Base-by-base conservation (phyloP, 148 eudicot genomes). In the Bassia scoparia region DNA sequence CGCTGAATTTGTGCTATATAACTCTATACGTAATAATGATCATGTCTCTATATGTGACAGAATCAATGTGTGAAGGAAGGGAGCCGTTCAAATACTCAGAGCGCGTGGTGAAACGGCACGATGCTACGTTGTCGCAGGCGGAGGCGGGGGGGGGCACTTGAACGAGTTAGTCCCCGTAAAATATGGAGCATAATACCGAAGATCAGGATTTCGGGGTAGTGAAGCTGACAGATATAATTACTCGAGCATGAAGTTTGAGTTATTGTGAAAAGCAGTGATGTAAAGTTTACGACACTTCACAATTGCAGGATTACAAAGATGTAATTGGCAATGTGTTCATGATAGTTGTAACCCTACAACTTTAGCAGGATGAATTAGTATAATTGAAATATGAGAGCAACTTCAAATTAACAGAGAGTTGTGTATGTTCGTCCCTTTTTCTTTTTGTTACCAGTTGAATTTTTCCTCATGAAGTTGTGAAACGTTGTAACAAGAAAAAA, bases 71-170 rank as follows among this genome's bases (percentile, higher is more conserved):
- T 84, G 34, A 91, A 81, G 64, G 46, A 77, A 0, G 97, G 85
- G 65, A 89, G 66, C 64, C n/a, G n/a, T n/a, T 80, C 83, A 7
- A 84, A 77, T 94, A 85, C 82, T 85, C 86, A 1, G 93, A n/a
- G n/a, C n/a, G 97, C 10, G 81, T 80, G 7, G 79, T 88, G 78
- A n/a, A 88, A 89, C 8, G 98, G 98, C 65, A 91, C 98, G 0
- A 94, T 94, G 49, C 97, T n/a, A 94, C 34, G 87, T 89, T 0
- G 96, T 91, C 1, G 93, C 84, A 0, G 97, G 97, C 2, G 96
- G 97, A 37, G 97, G 83, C 10, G n/a, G n/a, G n/a, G n/a, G n/a
- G 98, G 98, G 44, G 67, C 83, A 89, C 60, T 70, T 94, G 34
- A 76, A 90, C 1, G 71, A 76, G 16, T 94, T 91, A 74, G 76